Conservation (phyloP, 2,329 filamentous ascomycete species). For the Pyrenophora graminea region DNA sequence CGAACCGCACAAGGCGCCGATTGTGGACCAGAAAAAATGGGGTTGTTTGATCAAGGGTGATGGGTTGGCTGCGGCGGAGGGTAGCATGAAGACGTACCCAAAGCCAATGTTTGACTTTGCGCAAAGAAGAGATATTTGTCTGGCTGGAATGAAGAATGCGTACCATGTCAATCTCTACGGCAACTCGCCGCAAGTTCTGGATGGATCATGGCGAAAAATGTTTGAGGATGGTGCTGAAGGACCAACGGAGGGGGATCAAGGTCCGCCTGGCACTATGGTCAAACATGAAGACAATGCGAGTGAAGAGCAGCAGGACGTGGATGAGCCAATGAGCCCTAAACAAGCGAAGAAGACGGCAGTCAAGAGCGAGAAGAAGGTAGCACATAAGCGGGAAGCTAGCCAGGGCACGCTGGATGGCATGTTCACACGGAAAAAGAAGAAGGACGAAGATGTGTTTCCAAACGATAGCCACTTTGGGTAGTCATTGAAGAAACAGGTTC, state of each 20-base stretch:
- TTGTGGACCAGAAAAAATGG: conserved; percentile 70
- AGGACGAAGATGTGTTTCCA: conserved; percentile 22
- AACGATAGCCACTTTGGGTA: conserved; percentile 21
- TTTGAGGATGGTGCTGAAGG: conserved; percentile 55
- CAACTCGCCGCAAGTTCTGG: conserved; percentile 62
- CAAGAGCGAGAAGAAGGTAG: conserved; percentile 63
- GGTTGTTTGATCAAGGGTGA: conserved; percentile 63
- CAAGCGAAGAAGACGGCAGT: conserved; percentile 49
- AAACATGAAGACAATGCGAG: conserved; percentile 24
- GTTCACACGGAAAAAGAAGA: conserved; percentile 40
- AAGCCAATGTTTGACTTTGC: conserved; percentile 79
- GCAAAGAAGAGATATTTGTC: conserved; percentile 64
- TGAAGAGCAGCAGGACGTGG: conserved; percentile 14
- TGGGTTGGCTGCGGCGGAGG: conserved; percentile 39
- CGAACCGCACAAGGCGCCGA: conserved; percentile 76
- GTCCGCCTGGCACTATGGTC: conserved; percentile 47
- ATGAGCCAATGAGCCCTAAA: conserved; percentile 15
- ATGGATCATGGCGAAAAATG: conserved; percentile 61
- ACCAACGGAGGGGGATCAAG: conserved; percentile 48
- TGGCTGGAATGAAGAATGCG: conserved; percentile 71
- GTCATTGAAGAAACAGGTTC: background rate
- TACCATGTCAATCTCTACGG: conserved; percentile 69
- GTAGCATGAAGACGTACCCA: conserved; percentile 62
- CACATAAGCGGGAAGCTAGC: conserved; percentile 62
- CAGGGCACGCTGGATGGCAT: conserved; percentile 49